These are phyloP conservation scores for Fusarium haematococcum DNA, from an alignment of 2,329 filamentous ascomycete genomes.

Conservation along the genomic window DNA sequence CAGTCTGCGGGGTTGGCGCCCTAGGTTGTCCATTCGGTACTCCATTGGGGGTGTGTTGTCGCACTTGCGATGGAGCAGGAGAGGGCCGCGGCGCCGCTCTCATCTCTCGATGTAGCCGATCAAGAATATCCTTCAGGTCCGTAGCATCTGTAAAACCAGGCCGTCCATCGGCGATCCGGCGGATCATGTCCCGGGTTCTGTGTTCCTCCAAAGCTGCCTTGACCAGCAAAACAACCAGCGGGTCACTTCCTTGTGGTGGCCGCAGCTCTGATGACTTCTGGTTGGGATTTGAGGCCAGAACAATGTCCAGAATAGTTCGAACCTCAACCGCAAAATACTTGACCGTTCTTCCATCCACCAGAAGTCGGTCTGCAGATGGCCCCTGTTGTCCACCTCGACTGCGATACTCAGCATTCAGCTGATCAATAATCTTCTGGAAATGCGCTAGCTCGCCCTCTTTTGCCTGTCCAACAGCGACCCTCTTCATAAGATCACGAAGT, in stretches of 20 bases:
- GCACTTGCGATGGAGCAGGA: conserved; percentile 44
- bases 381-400: conserved; percentile 63
- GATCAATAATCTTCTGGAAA: conserved; percentile 85
- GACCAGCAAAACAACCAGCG: conserved; percentile 67
- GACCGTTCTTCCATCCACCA: conserved; percentile 67
- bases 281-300: conserved; percentile 68
- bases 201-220: conserved; percentile 67
- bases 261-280: conserved; percentile 66
- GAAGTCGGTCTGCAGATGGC: conserved; percentile 65
- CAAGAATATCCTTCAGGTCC: conserved; percentile 65
- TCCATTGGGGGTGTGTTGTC: conserved; percentile 47
- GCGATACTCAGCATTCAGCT: conserved; percentile 73
- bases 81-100: conserved; percentile 50
- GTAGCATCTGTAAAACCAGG: conserved; percentile 64
- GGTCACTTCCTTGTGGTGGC: conserved; percentile 66
- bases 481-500: conserved; percentile 83
- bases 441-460: conserved; percentile 76
- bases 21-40: conserved; percentile 47
- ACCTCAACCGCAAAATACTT: conserved; percentile 72
- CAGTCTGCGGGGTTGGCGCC: conserved; percentile 24
- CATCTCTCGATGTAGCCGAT: conserved; percentile 59
- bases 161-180: conserved; percentile 64
- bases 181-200: conserved; percentile 62
- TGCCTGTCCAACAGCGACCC: conserved; percentile 81
- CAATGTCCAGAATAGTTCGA: conserved; percentile 67